phyloP scores from a whole-genome alignment of 2,329 filamentous ascomycete species.

The Plenodomus biglobosus region DNA sequence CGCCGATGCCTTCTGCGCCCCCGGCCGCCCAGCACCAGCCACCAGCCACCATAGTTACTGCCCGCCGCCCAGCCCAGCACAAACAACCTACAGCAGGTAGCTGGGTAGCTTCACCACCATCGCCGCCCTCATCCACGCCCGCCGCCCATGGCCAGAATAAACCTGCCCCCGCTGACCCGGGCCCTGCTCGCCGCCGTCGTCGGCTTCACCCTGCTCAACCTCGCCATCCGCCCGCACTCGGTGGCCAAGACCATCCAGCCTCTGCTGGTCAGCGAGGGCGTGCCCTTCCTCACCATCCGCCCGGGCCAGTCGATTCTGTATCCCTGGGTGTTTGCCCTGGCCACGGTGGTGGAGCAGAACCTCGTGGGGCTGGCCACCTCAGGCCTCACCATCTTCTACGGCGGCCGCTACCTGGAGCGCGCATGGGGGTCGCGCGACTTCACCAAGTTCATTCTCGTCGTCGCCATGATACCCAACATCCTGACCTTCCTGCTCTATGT shows the following conservation, averaged over 20 bases:
- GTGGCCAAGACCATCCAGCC: conserved; percentile 50
- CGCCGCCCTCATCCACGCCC: too few species aligned
- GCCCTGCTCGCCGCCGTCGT: conserved; percentile 74
- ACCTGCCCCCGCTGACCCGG: conserved; percentile 88
- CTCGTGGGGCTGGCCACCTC: conserved; percentile 81
- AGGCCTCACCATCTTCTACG: conserved; percentile 79
- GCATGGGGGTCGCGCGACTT: conserved; percentile 94
- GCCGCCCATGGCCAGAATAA: conserved; percentile 86
- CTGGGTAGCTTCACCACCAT: too few species aligned
- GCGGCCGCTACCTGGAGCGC: conserved; percentile 90
- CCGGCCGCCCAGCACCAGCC: background rate
- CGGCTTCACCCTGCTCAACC: conserved; percentile 79
- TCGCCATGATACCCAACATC: conserved; percentile 77
- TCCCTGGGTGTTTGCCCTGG: conserved; percentile 88
- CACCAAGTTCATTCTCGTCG: conserved; percentile 81
- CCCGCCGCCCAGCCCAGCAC: too few species aligned
- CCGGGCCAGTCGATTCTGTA: conserved; percentile 82
- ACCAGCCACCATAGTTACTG: background rate
- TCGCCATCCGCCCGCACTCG: conserved; percentile 62
- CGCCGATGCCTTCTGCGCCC: background rate
- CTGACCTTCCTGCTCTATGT: conserved; percentile 73
- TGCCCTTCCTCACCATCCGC: conserved; percentile 85
- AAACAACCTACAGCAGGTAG: too few species aligned
- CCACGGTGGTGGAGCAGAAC: conserved; percentile 90
- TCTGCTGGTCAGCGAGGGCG: conserved; percentile 57